phyloP scores from a whole-genome alignment of 2,329 filamentous ascomycete genomes.

The Byssochlamys sp. region DNA sequence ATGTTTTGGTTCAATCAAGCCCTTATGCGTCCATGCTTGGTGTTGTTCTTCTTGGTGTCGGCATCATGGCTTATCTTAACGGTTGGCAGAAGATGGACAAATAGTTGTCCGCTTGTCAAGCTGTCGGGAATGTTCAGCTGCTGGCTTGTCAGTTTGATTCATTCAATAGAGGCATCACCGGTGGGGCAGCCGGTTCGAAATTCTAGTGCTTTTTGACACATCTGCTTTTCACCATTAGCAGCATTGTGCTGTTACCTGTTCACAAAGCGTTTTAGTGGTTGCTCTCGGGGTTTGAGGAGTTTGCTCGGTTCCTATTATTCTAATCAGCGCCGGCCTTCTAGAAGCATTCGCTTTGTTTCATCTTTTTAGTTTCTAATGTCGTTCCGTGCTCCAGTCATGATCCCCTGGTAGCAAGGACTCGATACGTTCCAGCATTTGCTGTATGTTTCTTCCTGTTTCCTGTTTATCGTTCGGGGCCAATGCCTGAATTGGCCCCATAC shows the following conservation, averaged over 20 bases:
- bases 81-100: constrained; percentile 59
- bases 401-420: constrained; percentile 13
- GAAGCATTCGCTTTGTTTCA: constrained; percentile 5
- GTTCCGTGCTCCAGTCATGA: constrained; percentile 18
- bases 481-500: not conserved
- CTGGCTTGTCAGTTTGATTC: not conserved
- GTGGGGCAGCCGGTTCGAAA: constrained; percentile 1
- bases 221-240: constrained; percentile 1
- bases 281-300: not conserved
- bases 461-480: constrained; percentile 5
- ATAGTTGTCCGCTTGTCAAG: constrained; percentile 16
- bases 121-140: constrained; percentile 4
- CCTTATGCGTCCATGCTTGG: constrained; percentile 76
- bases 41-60: constrained; percentile 70
- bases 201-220: constrained; percentile 4
- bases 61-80: constrained; percentile 78
- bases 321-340: not conserved
- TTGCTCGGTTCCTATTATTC: not conserved
- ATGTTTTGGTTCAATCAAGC: constrained; percentile 46
- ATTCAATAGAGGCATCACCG: constrained; percentile 1
- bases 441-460: constrained; percentile 12
- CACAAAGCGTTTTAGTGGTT: not conserved
- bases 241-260: not conserved
- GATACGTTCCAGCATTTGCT: not conserved
- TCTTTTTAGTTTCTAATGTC: constrained; percentile 9